Evolutionary conservation across 805 yeast genomes (phyloP).

Genomic region (Wickerhamiella qilinensis): DNA sequence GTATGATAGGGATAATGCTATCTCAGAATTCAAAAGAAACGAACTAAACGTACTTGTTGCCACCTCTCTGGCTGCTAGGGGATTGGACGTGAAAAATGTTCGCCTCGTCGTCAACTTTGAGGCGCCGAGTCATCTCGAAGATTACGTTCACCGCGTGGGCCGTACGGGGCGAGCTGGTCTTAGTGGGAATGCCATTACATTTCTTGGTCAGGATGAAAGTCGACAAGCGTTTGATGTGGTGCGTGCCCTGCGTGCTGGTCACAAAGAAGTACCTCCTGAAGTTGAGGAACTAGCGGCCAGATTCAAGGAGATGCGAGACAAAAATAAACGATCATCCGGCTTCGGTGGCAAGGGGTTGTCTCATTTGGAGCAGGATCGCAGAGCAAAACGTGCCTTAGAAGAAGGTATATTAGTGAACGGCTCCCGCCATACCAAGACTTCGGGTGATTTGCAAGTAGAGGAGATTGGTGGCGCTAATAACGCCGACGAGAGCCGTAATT

Average conservation of each 20-base stretch:
- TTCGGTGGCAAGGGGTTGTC: not conserved
- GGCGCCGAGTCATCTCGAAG: conserved; percentile 79
- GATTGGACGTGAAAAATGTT: conserved; percentile 79
- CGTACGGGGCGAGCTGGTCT: conserved; percentile 88
- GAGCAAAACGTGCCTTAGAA: not conserved
- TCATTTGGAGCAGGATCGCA: not conserved
- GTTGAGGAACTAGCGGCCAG: not conserved
- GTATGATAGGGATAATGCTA: conserved; percentile 58
- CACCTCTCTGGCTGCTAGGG: conserved; percentile 90
- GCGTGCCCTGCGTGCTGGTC: not conserved
- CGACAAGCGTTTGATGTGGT: conserved; percentile 48
- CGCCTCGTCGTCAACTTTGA: conserved; percentile 70
- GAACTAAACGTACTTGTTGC: conserved; percentile 53
- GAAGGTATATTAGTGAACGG: too few relatives aligned
- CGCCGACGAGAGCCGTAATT: too few relatives aligned
- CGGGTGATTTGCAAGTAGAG: too few relatives aligned
- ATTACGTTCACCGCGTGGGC: conserved; percentile 91
- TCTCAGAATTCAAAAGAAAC: conserved; percentile 51
- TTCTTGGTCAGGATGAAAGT: conserved; percentile 46
- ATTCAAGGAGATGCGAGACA: not conserved
- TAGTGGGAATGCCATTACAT: conserved; percentile 59
- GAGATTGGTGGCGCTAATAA: too few relatives aligned
- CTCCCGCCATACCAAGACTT: too few relatives aligned
- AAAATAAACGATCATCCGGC: not conserved
- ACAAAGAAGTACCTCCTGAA: not conserved